Percentiles rank a stretch among this genome's conserved stretches.
Conservation (phyloP, 495 filamentous ascomycete genomes). For the Sphaerosporella brunnea region DNA sequence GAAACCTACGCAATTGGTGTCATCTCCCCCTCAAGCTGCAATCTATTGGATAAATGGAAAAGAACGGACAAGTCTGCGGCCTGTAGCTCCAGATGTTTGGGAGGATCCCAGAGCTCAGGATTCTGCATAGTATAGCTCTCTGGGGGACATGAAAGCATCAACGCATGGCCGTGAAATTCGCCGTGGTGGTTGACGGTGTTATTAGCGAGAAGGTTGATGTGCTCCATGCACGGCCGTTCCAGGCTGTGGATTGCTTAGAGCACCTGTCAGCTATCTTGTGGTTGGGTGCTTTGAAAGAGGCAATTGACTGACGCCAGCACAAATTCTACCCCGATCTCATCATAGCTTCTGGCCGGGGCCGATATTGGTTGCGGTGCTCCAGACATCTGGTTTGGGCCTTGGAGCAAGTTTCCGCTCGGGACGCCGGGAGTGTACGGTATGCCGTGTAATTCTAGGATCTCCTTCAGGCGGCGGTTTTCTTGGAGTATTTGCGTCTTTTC, state of each 20-base stretch:
- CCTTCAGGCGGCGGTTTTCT: conserved; percentile 62
- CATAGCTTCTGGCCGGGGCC: conserved; percentile 48
- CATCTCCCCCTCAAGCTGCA: conserved; percentile 81
- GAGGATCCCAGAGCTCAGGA: conserved; percentile 30
- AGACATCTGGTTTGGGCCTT: conserved; percentile 24
- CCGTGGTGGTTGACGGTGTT: conserved; percentile 28
- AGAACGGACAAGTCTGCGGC: conserved; percentile 60
- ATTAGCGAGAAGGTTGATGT: conserved; percentile 41
- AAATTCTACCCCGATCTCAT: conserved; percentile 85
- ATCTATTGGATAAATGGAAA: conserved; percentile 62
- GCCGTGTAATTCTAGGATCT: conserved; percentile 54
- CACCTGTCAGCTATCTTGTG: conserved; percentile 7
- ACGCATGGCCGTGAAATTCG: conserved; percentile 54
- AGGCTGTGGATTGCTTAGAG: conserved; percentile 40
- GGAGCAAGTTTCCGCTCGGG: background rate
- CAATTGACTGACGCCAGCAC: conserved; percentile 69
- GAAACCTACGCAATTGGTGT: conserved; percentile 63
- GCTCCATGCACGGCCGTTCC: conserved; percentile 87
- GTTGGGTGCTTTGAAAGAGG: background rate
- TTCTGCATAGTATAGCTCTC: conserved; percentile 29
- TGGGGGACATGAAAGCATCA: conserved; percentile 82
- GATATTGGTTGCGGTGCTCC: conserved; percentile 28
- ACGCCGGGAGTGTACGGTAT: conserved; percentile 34
- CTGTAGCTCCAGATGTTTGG: conserved; percentile 48
- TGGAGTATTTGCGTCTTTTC: conserved; percentile 49